A percentile compares a stretch with the other conserved stretches of the same genome.
Conservation (phyloP, 768 basidiomycete species). For the Tricholoma matsutake region DNA sequence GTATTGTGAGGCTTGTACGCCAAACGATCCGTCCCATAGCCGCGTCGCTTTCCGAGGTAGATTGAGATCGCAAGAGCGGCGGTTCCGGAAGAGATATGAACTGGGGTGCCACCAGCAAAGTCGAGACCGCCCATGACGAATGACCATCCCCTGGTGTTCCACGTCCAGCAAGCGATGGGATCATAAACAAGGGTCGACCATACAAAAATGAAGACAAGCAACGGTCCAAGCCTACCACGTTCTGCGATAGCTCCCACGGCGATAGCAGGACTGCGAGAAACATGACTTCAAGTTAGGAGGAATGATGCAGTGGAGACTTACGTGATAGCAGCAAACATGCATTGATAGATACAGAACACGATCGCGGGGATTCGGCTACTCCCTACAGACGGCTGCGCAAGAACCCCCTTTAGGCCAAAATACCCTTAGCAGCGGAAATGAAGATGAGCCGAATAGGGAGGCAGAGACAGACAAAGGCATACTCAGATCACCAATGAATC, state of each 20-base stretch:
- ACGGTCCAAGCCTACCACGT: constrained; percentile 78
- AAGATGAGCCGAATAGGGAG: neutral
- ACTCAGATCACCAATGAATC: constrained; percentile 88
- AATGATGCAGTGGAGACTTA: constrained; percentile 31
- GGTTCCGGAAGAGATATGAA: constrained; percentile 92
- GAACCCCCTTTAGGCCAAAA: constrained; percentile 80
- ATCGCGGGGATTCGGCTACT: constrained; percentile 68
- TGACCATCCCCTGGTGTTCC: constrained; percentile 81
- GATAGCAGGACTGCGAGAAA: constrained; percentile 63
- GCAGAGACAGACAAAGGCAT: constrained; percentile 22
- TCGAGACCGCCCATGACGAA: constrained; percentile 79
- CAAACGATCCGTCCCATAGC: constrained; percentile 87
- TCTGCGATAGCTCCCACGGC: constrained; percentile 94
- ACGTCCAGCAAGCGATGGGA: constrained; percentile 95
- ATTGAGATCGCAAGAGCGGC: constrained; percentile 89
- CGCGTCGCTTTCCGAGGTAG: constrained; percentile 87
- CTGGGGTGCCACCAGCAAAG: constrained; percentile 94
- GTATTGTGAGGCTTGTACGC: constrained; percentile 95
- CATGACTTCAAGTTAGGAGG: constrained; percentile 20
- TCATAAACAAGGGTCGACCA: constrained; percentile 93
- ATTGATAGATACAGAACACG: constrained; percentile 81
- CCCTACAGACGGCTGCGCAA: constrained; percentile 72
- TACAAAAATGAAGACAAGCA: constrained; percentile 84
- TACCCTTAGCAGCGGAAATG: constrained; percentile 45
- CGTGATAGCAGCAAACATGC: constrained; percentile 90